Evolutionary conservation across 1,284 basidiomycete species (phyloP), one percentile per base, ranked within the genome.

Genomic region (Rhizopogon hawkerae): DNA sequence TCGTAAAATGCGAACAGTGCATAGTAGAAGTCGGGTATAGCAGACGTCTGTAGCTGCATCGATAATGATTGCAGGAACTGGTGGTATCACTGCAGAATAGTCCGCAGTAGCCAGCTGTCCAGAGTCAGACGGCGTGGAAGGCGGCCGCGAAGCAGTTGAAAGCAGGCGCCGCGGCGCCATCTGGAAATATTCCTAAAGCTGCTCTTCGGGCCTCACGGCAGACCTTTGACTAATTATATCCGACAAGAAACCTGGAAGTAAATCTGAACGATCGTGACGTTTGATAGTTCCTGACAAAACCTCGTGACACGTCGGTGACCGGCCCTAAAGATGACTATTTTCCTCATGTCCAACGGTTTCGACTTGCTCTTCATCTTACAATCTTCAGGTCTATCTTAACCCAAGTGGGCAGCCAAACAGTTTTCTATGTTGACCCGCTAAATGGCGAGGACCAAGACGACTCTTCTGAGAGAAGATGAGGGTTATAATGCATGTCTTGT

Each of bases 371-470:
- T 64, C 66, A 71, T 75, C 78, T 79, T 79, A 79, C 78, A 69
- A 76, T 64, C 64, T 64, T 16, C 41, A 63, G 78, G 77, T 79
- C 77, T 69, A 69, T 74, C 70, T 66, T 71, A 73, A 83, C 79
- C 81, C 83, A 83, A 78, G 80, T 71, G 75, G 75, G 68, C 72
- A 69, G 69, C 70, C 59, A 56, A 57, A 26, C 37, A 55, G 52
- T 55, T 57, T 55, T 52, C 54, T 58, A 73, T 70, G 71, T 72
- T 72, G 73, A 57, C 66, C 67, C 65, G 69, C 80, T 73, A 79
- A 86, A 87, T 87, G 85, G 83, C 78, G 70, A 76, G 73, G 79
- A 83, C 79, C 83, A 64, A 87, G 79, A 87, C 23, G n/a, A 53
- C 60, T 57, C 48, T 56, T 45, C 48, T 35, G 36, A 36, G 52